phyloP scores from a whole-genome alignment of 805 yeast genomes.

The Zygoascus ofunaensis region DNA sequence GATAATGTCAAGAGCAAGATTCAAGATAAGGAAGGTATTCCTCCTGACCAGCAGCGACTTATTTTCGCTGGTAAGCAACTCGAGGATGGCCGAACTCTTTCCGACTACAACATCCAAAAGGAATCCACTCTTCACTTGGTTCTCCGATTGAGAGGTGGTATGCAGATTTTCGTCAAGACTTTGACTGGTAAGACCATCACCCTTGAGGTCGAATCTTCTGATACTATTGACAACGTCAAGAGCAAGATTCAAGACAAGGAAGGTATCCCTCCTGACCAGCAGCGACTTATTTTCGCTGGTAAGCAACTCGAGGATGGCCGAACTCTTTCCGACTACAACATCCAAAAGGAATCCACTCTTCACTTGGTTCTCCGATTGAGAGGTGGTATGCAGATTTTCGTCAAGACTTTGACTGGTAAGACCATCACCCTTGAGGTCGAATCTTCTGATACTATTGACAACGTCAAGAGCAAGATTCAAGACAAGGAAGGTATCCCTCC shows the following conservation, averaged over 20 bases:
- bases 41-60: slow-evolving; percentile 92
- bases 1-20: slow-evolving; percentile 92
- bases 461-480: slow-evolving; percentile 89
- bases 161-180: slow-evolving; percentile 88
- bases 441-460: slow-evolving; percentile 91
- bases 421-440: slow-evolving; percentile 85
- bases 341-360: slow-evolving; percentile 84
- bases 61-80: slow-evolving; percentile 94
- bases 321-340: slow-evolving; percentile 88
- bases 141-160: slow-evolving; percentile 82
- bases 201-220: slow-evolving; percentile 84
- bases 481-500: slow-evolving; percentile 97
- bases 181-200: slow-evolving; percentile 87
- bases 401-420: slow-evolving; percentile 83
- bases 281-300: slow-evolving; percentile 90
- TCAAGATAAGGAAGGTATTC: slow-evolving; percentile 94
- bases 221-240: slow-evolving; percentile 90
- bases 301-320: slow-evolving; percentile 94
- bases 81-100: slow-evolving; percentile 88
- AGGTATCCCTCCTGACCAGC: slow-evolving; percentile 95
- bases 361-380: slow-evolving; percentile 80
- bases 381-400: slow-evolving; percentile 92
- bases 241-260: slow-evolving; percentile 93
- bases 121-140: slow-evolving; percentile 83
- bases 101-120: slow-evolving; percentile 93